phyloP scores from a whole-genome alignment of 2,329 filamentous ascomycete species.

The Scedosporium boydii region DNA sequence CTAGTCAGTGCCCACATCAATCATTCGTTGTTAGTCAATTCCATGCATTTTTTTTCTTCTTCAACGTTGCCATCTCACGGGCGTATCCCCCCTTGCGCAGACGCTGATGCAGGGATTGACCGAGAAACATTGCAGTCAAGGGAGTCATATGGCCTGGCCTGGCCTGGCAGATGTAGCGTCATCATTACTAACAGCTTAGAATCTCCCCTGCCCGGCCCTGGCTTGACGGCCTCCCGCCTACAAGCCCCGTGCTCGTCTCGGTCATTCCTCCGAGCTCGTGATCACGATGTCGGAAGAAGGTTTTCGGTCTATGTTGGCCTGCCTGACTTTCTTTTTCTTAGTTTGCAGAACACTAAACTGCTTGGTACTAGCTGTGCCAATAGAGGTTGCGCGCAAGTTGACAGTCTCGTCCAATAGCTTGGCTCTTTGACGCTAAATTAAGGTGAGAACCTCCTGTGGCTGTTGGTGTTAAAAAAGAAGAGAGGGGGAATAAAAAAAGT shows the following conservation, averaged over 20 bases:
- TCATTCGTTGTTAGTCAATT: not conserved
- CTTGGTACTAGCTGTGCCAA: not conserved
- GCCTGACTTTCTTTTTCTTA: too few relatives aligned
- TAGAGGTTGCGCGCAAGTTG: not conserved
- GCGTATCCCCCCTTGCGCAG: not conserved
- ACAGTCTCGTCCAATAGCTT: not conserved
- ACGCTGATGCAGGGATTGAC: not conserved
- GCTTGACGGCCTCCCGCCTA: too few relatives aligned
- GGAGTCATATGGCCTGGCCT: not conserved
- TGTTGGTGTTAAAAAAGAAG: too few relatives aligned
- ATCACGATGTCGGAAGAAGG: not conserved
- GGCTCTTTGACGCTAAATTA: not conserved
- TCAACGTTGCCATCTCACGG: not conserved
- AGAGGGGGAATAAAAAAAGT: not conserved
- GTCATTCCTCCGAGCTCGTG: not conserved
- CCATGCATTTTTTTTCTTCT: not conserved
- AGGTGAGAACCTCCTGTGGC: too few relatives aligned
- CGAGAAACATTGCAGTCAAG: not conserved
- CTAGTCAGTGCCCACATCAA: not conserved
- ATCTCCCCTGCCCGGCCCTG: too few relatives aligned
- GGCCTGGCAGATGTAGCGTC: not conserved
- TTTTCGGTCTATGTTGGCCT: too few relatives aligned
- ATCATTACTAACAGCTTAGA: not conserved
- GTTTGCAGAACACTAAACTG: not conserved
- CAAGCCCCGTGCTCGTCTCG: not conserved